phyloP scores from a whole-genome alignment of 495 filamentous ascomycete genomes.

The Amorphotheca resinae region DNA sequence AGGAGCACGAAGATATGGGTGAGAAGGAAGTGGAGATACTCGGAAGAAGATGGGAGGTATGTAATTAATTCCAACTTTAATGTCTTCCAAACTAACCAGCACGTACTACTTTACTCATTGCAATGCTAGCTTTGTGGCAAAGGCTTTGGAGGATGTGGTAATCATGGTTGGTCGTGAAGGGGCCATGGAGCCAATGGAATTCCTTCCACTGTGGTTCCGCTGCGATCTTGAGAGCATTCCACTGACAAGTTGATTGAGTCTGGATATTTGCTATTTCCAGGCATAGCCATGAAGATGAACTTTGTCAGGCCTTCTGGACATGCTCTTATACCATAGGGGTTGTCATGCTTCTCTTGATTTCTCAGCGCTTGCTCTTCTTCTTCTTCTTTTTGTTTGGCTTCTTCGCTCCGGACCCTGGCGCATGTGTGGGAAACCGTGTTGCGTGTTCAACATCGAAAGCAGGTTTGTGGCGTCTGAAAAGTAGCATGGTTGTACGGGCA shows the following conservation, averaged over 20 bases:
- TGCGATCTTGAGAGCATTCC: constrained; percentile 2
- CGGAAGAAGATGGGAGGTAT: constrained; percentile 53
- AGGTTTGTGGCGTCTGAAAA: constrained; percentile 70
- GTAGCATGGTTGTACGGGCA: constrained; percentile 74
- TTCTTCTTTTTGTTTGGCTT: constrained; percentile 24
- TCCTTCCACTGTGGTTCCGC: constrained; percentile 39
- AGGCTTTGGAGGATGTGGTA: constrained; percentile 58
- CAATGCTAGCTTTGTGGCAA: constrained; percentile 57
- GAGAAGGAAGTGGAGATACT: constrained; percentile 50
- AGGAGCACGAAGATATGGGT: constrained; percentile 41
- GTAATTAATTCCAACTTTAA: constrained; percentile 7
- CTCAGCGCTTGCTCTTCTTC: constrained; percentile 13
- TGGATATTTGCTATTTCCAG: not conserved
- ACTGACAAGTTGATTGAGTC: too few relatives aligned
- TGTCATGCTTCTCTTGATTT: too few relatives aligned
- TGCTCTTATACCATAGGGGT: too few relatives aligned
- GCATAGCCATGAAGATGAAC: too few relatives aligned
- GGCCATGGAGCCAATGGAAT: constrained; percentile 52
- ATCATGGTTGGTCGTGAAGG: constrained; percentile 55
- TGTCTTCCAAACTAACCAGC: not conserved
- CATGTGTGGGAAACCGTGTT: constrained; percentile 43
- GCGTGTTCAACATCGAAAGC: constrained; percentile 71
- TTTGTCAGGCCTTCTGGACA: too few relatives aligned
- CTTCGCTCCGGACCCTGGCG: constrained; percentile 27
- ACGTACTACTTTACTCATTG: constrained; percentile 65